Conservation (phyloP, 2,329 filamentous ascomycete species). For the Penicillium sp. region DNA sequence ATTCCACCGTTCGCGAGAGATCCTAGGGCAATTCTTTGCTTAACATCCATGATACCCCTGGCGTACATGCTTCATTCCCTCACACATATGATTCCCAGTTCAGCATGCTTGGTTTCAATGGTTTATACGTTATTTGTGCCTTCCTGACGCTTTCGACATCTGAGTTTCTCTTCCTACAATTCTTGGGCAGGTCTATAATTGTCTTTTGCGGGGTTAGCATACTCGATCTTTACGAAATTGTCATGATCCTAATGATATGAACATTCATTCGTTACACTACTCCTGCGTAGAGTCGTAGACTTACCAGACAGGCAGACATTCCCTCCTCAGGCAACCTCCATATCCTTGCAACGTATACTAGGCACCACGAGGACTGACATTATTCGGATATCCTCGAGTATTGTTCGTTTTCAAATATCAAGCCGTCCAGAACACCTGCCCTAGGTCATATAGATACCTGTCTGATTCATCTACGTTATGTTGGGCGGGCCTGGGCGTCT, state of each 20-base stretch:
- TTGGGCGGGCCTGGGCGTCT: no score
- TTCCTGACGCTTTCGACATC: background rate
- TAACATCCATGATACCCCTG: slow-evolving; percentile 20
- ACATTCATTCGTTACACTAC: background rate
- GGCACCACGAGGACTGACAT: background rate
- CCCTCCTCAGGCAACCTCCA: background rate
- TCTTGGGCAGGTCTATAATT: background rate
- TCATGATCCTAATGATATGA: background rate
- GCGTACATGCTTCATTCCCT: slow-evolving; percentile 3
- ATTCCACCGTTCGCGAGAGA: slow-evolving; percentile 29
- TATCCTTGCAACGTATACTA: background rate
- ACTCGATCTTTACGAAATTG: background rate
- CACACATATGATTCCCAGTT: background rate
- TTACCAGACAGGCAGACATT: background rate
- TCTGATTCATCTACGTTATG: background rate
- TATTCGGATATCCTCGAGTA: background rate
- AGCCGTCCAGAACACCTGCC: no score
- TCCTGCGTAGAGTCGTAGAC: background rate
- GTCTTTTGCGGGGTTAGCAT: background rate
- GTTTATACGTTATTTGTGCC: background rate
- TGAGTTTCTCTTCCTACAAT: background rate
- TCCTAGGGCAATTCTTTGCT: slow-evolving; percentile 18
- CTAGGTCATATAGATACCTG: no score
- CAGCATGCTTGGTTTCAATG: background rate
- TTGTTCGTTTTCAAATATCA: no score